These are phyloP conservation scores for Corymbia citriodora DNA, from an alignment of 441 rosid genomes.

Conservation along the genomic window DNA sequence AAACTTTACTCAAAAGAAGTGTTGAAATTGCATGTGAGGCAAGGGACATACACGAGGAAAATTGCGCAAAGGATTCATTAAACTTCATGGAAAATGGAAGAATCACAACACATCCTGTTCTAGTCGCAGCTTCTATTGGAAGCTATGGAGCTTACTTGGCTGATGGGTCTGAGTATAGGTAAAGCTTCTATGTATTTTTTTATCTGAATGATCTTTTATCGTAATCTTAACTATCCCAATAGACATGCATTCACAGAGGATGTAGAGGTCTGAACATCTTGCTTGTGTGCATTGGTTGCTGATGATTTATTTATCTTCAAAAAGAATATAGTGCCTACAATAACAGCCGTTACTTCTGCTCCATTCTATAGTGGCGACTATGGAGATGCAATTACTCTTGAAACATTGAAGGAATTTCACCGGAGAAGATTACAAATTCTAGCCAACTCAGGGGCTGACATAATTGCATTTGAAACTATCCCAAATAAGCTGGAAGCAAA, in stretches of 20 bases:
- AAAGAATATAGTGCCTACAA: not conserved
- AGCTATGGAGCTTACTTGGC: constrained; percentile 97
- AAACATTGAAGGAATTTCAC: constrained; percentile 77
- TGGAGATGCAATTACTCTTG: constrained; percentile 51
- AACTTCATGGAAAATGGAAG: constrained; percentile 30
- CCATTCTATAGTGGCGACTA: constrained; percentile 44
- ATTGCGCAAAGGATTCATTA: constrained; percentile 47
- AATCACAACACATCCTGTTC: constrained; percentile 37
- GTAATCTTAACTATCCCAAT: not conserved
- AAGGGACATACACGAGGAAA: constrained; percentile 53
- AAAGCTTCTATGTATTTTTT: not conserved
- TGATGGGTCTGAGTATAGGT: constrained; percentile 95
- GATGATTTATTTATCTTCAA: not conserved
- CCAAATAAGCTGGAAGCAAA: constrained; percentile 87
- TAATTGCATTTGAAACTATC: constrained; percentile 83
- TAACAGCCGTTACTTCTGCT: not conserved
- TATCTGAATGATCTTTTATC: not conserved
- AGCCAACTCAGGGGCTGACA: constrained; percentile 59
- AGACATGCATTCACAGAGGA: not conserved
- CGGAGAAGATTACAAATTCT: constrained; percentile 77
- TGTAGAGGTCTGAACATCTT: not conserved
- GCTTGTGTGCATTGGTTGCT: not conserved
- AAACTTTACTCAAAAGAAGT: constrained; percentile 52
- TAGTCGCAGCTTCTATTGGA: constrained; percentile 89
- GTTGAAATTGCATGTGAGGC: constrained; percentile 86